phyloP scores from a whole-genome alignment of 371 early-diverging fungal species.

The Mucor sp. region DNA sequence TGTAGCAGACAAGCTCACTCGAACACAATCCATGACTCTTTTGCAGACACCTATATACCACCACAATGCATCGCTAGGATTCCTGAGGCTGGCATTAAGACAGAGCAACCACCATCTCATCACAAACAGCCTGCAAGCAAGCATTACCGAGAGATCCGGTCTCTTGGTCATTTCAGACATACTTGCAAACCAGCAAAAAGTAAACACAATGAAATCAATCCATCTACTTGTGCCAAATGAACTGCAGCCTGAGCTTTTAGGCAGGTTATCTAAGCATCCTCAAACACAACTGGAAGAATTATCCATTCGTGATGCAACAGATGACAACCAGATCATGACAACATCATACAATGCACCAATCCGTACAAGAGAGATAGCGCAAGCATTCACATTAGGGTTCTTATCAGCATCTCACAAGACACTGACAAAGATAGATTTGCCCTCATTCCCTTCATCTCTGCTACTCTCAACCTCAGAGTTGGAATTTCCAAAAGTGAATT shows the following conservation, averaged over 20 bases:
- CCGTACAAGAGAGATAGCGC: not conserved
- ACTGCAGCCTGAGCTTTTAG: constrained; percentile 1
- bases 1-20: constrained; percentile 15
- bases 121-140: constrained; percentile 2
- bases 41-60: constrained; percentile 2
- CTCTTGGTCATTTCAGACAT: not conserved
- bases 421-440: constrained; percentile 19
- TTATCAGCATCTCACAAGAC: constrained; percentile 15
- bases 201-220: not conserved
- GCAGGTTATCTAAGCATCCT: constrained; percentile 3
- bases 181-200: constrained; percentile 9
- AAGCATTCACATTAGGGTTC: not conserved
- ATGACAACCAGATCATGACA: constrained; percentile 14
- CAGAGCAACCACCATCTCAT: not conserved
- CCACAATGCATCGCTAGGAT: constrained; percentile 1
- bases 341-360: not conserved
- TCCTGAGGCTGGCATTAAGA: not conserved
- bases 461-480: not conserved
- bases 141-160: not conserved
- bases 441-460: constrained; percentile 23
- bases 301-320: constrained; percentile 21
- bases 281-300: constrained; percentile 6
- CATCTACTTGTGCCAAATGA: not conserved
- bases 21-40: constrained; percentile 17
- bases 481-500: constrained; percentile 15